Evolutionary conservation across 2,329 filamentous ascomycete genomes (phyloP).

Genomic region (Alternaria longipes): DNA sequence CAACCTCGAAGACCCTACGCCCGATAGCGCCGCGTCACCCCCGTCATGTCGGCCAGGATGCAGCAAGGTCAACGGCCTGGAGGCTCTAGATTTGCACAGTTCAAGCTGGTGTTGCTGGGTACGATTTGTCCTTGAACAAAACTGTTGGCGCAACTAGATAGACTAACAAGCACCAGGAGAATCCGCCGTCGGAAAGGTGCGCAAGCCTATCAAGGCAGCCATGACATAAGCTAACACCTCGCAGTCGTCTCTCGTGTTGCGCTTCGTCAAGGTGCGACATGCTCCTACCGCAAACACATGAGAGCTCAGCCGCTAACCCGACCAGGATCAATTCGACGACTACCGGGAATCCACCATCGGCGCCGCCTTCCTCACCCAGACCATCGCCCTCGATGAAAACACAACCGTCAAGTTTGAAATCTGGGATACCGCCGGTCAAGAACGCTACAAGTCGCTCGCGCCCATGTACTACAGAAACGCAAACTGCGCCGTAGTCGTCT

Average conservation of each 20-base stretch:
- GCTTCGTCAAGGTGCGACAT: conserved; percentile 86
- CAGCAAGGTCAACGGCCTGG: conserved; percentile 73
- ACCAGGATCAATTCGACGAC: conserved; percentile 96
- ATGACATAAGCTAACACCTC: conserved; percentile 39
- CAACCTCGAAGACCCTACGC: background rate
- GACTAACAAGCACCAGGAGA: conserved; percentile 72
- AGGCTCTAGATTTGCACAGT: conserved; percentile 89
- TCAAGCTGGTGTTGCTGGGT: conserved; percentile 98
- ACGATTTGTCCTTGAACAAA: conserved; percentile 48
- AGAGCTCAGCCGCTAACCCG: background rate
- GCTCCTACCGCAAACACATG: too few relatives aligned
- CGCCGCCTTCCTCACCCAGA: conserved; percentile 98
- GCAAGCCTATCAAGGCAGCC: conserved; percentile 40
- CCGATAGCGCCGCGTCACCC: conserved; percentile 36
- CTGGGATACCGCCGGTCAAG: conserved; percentile 91
- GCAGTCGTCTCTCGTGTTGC: conserved; percentile 94
- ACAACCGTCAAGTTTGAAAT: conserved; percentile 99
- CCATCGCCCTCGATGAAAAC: conserved; percentile 95
- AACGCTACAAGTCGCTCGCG: conserved; percentile 97
- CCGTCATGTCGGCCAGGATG: conserved; percentile 83
- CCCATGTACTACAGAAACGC: conserved; percentile 99
- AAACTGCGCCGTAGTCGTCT: conserved; percentile 98
- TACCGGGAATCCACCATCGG: conserved; percentile 98
- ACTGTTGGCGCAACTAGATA: too few relatives aligned
- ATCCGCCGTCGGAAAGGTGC: conserved; percentile 97